Evolutionary conservation across 805 yeast genomes (phyloP), one percentile per base, ranked within the genome.

Genomic region (Metschnikowia picachoensis): DNA sequence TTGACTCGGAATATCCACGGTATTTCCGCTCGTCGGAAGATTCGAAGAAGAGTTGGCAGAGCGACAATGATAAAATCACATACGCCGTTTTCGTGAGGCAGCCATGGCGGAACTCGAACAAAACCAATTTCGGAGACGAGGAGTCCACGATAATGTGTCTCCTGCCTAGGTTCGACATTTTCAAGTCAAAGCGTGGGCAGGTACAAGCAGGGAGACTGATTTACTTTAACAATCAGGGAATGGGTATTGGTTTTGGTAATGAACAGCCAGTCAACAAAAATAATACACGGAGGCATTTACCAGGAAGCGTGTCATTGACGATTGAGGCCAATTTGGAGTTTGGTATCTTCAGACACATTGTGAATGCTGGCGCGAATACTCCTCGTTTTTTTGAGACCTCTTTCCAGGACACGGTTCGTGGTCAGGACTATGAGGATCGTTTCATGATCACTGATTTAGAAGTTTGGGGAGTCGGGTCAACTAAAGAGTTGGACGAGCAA

Each of bases 381-480:
- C 40, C 59, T 12, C 49, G 58, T 7, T 67, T 52, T 48, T 70
- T 68, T 54, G 42, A 59, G 11, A 50, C 44, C 14, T 64, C 71
- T 1, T n/a, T 33, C 1, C 66, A 61, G 38, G 32, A 20, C 2
- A 50, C 53, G 35, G 39, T 56, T 2, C 15, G 33, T 1, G 8
- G 33, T 9, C 53, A 52, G 53, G 66, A 64, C 53, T 85, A 71
- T 57, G 97, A 92, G 60, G 82, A 84, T 49, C 68, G 88, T 41
- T 80, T 92, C 56, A 60, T 75, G 44, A 78, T 92, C 8, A 79
- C 82, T 5, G 91, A 85, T 52, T 67, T 91, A 25, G 97, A 91
- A 60, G 95, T 90, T 0, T 87, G 94, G 91, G 98, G 98, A 0
- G 78, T 89, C 47, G 98, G 97, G 1, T 80, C 87, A 8, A 80